phyloP scores from a whole-genome alignment of 768 basidiomycete species.

The Lentinula lateritia region DNA sequence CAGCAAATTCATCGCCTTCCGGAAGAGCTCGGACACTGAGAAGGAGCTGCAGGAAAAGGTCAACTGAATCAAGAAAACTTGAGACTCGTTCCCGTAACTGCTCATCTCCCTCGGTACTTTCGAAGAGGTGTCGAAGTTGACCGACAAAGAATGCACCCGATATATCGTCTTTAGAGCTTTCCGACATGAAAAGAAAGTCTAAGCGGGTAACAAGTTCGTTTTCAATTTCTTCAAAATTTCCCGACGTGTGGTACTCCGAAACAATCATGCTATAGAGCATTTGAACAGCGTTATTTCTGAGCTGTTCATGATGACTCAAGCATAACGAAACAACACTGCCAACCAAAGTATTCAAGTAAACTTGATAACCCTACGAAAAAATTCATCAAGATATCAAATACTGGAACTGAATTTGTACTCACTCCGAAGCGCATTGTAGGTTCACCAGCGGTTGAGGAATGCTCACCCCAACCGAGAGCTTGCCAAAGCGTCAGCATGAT shows the following conservation, averaged over 20 bases:
- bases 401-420: conserved; percentile 21
- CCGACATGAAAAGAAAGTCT: conserved; percentile 89
- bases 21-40: conserved; percentile 85
- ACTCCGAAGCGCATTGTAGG: conserved; percentile 66
- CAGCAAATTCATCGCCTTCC: conserved; percentile 89
- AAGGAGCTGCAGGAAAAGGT: conserved; percentile 87
- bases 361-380: conserved; percentile 68
- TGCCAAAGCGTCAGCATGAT: conserved; percentile 82
- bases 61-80: conserved; percentile 82
- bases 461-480: conserved; percentile 73
- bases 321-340: conserved; percentile 90
- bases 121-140: conserved; percentile 86
- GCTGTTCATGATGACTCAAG: conserved; percentile 89
- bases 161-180: conserved; percentile 86
- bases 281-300: conserved; percentile 85
- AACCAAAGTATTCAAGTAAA: conserved; percentile 75
- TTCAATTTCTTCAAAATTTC: conserved; percentile 85
- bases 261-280: conserved; percentile 96
- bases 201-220: conserved; percentile 88
- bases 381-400: conserved; percentile 9
- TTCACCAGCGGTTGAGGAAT: conserved; percentile 45
- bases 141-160: conserved; percentile 90
- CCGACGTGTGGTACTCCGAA: conserved; percentile 80
- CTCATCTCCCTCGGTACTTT: conserved; percentile 75
- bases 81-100: conserved; percentile 73